Conservation (phyloP, 768 basidiomycete species). For the Thelephora aurantiotincta region DNA sequence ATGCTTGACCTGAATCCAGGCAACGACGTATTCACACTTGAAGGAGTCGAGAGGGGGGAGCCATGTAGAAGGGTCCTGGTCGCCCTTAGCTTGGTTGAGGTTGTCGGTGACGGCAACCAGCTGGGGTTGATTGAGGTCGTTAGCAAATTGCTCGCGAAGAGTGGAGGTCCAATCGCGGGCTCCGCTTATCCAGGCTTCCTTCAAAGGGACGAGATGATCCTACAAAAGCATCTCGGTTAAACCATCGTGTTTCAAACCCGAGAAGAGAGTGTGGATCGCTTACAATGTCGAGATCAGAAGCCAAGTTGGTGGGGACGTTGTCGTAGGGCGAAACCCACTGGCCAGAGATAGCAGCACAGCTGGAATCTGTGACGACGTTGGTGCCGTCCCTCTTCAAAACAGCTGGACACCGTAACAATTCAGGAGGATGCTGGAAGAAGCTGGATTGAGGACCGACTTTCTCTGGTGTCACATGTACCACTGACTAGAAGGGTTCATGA, state of each 20-base stretch:
- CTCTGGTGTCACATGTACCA: constrained; percentile 36
- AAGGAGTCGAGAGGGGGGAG: constrained; percentile 34
- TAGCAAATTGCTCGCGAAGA: constrained; percentile 37
- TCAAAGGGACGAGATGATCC: constrained; percentile 43
- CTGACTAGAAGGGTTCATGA: constrained; percentile 20
- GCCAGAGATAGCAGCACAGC: constrained; percentile 32
- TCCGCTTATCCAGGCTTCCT: constrained; percentile 46
- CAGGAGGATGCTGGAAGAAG: not conserved
- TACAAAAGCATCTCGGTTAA: constrained; percentile 7
- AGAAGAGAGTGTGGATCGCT: constrained; percentile 7
- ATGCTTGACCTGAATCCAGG: constrained; percentile 34
- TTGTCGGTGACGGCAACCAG: constrained; percentile 35
- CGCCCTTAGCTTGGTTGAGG: constrained; percentile 36
- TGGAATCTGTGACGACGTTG: constrained; percentile 24
- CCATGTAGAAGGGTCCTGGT: constrained; percentile 37
- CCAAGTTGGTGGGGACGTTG: constrained; percentile 25
- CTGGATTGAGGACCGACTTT: constrained; percentile 22
- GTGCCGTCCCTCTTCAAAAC: constrained; percentile 20
- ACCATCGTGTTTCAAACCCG: not conserved
- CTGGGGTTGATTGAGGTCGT: constrained; percentile 41
- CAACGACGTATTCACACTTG: constrained; percentile 36
- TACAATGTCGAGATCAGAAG: constrained; percentile 38
- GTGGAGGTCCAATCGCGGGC: constrained; percentile 36
- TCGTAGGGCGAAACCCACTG: constrained; percentile 41
- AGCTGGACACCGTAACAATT: constrained; percentile 3